phyloP scores from a whole-genome alignment of 108 stramenopile genomes.

The Chaetoceros muelleri region DNA sequence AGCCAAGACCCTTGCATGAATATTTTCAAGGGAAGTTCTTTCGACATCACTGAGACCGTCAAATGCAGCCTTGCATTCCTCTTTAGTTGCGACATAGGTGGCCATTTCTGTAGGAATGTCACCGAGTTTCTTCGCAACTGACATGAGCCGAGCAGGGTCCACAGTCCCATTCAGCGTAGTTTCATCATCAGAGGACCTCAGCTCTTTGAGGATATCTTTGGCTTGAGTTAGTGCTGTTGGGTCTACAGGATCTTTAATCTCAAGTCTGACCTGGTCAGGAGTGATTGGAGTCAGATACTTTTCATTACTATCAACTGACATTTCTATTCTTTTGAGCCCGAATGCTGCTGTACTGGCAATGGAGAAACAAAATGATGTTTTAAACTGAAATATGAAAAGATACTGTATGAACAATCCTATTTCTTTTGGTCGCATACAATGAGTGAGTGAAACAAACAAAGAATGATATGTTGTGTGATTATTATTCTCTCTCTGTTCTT shows the following conservation, averaged over 20 bases:
- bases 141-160: conserved; percentile 27
- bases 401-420: no score
- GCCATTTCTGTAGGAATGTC: conserved; percentile 38
- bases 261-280: conserved; percentile 47
- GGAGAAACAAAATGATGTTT: no score
- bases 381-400: no score
- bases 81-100: conserved; percentile 32
- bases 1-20: conserved; percentile 64
- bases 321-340: no score
- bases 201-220: conserved; percentile 59
- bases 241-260: conserved; percentile 86
- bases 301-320: neutral
- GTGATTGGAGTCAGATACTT: conserved; percentile 41
- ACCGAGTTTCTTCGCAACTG: conserved; percentile 54
- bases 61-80: conserved; percentile 56
- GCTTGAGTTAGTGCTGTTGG: conserved; percentile 70
- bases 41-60: conserved; percentile 41
- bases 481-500: no score
- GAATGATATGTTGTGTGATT: no score
- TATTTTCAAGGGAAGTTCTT: conserved; percentile 57
- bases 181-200: conserved; percentile 13
- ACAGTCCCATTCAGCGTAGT: conserved; percentile 14
- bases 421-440: no score
- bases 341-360: no score
- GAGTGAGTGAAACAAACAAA: no score